Base-by-base conservation (phyloP, 2,329 filamentous ascomycete species). In the Grosmannia huntii region DNA sequence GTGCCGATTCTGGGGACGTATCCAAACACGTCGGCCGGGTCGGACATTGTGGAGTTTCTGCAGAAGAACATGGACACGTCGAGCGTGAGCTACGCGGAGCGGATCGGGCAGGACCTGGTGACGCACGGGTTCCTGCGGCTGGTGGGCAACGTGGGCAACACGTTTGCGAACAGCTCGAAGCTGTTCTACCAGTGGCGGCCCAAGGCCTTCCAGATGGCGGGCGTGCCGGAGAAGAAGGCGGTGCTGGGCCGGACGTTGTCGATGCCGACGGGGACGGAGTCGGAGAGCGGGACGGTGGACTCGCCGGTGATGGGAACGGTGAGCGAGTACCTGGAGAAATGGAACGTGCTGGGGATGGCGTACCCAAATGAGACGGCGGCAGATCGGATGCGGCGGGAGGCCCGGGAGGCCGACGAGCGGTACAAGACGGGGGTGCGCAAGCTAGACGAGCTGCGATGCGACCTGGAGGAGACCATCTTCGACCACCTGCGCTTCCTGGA, bases 171-270 rank as follows among this genome's bases (percentile, higher is more conserved):
- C 74, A 97, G 91, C 77, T 96, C 91, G 63, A 90, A 87, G 72
- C 87, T 97, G 84, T 92, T 89, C 69, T 99, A 99, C 71, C 94
- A 99, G 71, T 99, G 94, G 94, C 86, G 90, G 57, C 83, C 91
- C 9, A 95, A 90, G 74, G 86, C 89, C 5, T 99, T 97, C 74
- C 85, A 95, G 68, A 71, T 94, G 59, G 85, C 90, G 28, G 92
- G 91, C 25, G 77, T 96, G 57, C 90, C 89, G 0, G 92, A 96
- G 70, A 96, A 90, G 79, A 95, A 91, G 76, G 78, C 80, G 31
- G 69, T 91, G 36, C 69, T 92, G 55, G 79, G 81, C 63, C 83
- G 91, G 60, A 87, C 89, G 7, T 87, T 90, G 60, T 94, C 90
- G 3, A 73, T 86, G 58, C 38, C 44, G 51, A 16, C 31, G 38